Conservation (phyloP, 345 rosid genomes). For the Trapa bicornis region DNA sequence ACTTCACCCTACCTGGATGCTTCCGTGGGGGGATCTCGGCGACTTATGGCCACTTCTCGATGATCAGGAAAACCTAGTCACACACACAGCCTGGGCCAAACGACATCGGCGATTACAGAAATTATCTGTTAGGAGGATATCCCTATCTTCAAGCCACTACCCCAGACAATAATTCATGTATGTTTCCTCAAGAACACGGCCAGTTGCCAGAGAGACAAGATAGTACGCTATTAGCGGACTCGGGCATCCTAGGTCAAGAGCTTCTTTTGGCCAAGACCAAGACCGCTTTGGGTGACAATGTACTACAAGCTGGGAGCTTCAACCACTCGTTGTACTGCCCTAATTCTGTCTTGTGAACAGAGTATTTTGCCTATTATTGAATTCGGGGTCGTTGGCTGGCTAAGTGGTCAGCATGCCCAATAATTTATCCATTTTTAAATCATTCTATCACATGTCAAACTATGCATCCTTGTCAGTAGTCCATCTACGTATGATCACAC, state of each 20-base stretch:
- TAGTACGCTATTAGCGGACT: background rate
- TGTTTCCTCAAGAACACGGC: too few species aligned
- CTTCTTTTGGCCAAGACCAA: background rate
- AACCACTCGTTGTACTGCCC: background rate
- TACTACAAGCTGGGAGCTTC: background rate
- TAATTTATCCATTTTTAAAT: background rate
- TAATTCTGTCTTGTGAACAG: background rate
- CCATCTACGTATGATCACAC: too few species aligned
- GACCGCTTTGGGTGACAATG: background rate
- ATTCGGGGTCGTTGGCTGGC: background rate
- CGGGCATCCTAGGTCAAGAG: background rate
- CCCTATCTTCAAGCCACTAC: too few species aligned
- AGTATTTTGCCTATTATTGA: background rate
- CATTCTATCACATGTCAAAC: background rate
- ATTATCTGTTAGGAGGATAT: too few species aligned
- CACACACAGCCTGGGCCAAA: background rate
- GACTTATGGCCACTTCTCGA: conserved; percentile 5
- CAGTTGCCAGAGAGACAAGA: background rate
- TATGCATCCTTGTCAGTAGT: too few species aligned
- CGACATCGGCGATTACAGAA: too few species aligned
- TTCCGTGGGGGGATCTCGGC: background rate
- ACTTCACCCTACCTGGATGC: background rate
- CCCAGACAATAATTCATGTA: too few species aligned
- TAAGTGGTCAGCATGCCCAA: background rate
- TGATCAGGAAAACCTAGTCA: background rate